phyloP scores from a whole-genome alignment of 2,329 filamentous ascomycete species.

The Aspergillus fumigatiaffinis region DNA sequence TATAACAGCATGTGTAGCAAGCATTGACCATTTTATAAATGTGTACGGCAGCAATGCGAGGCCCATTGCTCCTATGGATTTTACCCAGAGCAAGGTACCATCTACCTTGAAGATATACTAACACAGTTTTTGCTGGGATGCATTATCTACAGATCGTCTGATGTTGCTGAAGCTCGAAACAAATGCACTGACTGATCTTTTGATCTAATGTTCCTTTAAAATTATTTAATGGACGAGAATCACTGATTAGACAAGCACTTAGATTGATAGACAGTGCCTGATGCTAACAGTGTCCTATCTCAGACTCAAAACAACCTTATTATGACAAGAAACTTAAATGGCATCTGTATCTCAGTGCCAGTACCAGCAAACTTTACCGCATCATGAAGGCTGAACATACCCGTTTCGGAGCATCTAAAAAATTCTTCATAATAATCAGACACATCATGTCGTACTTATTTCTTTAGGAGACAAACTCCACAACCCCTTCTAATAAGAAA shows the following conservation, averaged over 20 bases:
- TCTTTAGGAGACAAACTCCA: background rate
- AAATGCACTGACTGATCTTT: background rate
- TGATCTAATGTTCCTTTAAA: background rate
- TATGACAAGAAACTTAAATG: background rate
- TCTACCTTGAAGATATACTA: background rate
- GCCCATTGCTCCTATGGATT: no score
- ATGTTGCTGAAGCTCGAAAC: background rate
- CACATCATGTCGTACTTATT: no score
- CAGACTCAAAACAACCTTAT: background rate
- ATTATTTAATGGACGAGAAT: background rate
- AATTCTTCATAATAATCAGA: no score
- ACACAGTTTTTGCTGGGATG: background rate
- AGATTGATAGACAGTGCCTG: background rate
- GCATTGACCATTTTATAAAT: background rate
- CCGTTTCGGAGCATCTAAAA: no score
- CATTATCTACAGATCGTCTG: no score
- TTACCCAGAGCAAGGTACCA: background rate
- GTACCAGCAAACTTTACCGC: background rate
- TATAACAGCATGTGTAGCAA: background rate
- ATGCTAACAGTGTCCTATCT: background rate
- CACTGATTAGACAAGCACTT: background rate
- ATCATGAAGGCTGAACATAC: background rate
- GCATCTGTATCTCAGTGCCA: background rate
- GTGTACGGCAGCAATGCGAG: background rate
- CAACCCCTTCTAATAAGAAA: background rate